Base-by-base conservation (phyloP, 106 monocot genomes). In the Dendrobium catenatum region DNA sequence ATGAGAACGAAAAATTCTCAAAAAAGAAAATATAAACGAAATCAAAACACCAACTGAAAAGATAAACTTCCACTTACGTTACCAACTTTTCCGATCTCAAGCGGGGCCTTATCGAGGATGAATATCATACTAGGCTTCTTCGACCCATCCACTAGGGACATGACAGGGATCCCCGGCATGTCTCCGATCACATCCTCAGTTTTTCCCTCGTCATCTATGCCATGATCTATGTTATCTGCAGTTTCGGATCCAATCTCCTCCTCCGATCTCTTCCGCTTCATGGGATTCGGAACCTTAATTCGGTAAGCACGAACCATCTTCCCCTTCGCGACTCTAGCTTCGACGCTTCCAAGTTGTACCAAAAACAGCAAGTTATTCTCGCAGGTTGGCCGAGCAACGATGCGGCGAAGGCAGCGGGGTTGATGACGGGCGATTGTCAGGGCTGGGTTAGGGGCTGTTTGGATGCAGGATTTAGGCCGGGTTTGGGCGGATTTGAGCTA, bases 11-110 rank as follows among this genome's bases (percentile, higher is more conserved):
- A 51, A 51, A 51, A 51, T 13, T 15, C 51, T 51, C 51, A 51
- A 51, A 13, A 1, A 13, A 51, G 15, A 51, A 13, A 3, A 51
- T 51, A 11, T 51, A 3, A 51, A 51, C 55, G 17, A 77, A 77
- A 77, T 51, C 10, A 55, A 77, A 4, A 26, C 0, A 22, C 31
- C 13, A 77, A 27, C 51, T 5, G 49, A 27, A 76, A 73, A 18
- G 48, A 76, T 24, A 9, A 76, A 26, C 40, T 43, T 31, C 37
- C 16, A 33, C 66, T 37, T 46, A 93, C 93, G 88, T 93, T 93
- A 33, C 93, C 93, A 16, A 93, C 93, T 81, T 93, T 93, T 49
- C 83, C 93, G 29, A 90, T 74, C 80, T 93, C 93, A 9, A 93
- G 82, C 5, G 82, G 88, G 9, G 93, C 93, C 84, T 73, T 85